Evolutionary conservation across 805 yeast genomes (phyloP).

Genomic region (Candida bentonensis): DNA sequence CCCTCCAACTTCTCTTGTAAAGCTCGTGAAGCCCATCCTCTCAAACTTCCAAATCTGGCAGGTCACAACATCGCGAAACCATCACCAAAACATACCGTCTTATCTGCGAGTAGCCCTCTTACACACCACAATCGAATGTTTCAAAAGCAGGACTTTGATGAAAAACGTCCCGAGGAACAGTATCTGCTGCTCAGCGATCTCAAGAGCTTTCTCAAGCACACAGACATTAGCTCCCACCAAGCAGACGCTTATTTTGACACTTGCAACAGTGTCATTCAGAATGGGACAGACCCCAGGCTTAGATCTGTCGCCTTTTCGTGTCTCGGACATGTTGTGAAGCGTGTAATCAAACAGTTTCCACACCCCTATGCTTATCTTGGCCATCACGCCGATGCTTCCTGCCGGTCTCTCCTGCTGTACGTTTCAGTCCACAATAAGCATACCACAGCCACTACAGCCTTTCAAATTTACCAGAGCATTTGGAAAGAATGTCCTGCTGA

Average conservation of each 20-base stretch:
- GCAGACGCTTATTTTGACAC: background rate
- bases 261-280: background rate
- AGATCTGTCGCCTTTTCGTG: background rate
- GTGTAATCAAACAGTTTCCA: background rate
- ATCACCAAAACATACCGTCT: background rate
- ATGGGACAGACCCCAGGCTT: background rate
- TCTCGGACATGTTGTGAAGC: background rate
- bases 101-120: background rate
- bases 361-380: background rate
- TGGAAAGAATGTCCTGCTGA: slow-evolving; percentile 25
- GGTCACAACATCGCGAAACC: background rate
- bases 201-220: slow-evolving; percentile 4
- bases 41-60: background rate
- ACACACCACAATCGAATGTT: background rate
- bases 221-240: background rate
- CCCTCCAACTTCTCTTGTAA: no score
- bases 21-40: no score
- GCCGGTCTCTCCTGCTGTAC: background rate
- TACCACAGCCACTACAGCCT: slow-evolving; percentile 7
- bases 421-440: background rate
- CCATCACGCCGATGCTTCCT: no score
- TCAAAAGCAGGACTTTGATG: background rate
- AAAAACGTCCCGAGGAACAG: background rate
- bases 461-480: slow-evolving; percentile 19
- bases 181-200: slow-evolving; percentile 15